These are phyloP conservation scores for Cryptococcus neoformans DNA, from an alignment of 1,284 basidiomycete genomes.

Conservation along the genomic window DNA sequence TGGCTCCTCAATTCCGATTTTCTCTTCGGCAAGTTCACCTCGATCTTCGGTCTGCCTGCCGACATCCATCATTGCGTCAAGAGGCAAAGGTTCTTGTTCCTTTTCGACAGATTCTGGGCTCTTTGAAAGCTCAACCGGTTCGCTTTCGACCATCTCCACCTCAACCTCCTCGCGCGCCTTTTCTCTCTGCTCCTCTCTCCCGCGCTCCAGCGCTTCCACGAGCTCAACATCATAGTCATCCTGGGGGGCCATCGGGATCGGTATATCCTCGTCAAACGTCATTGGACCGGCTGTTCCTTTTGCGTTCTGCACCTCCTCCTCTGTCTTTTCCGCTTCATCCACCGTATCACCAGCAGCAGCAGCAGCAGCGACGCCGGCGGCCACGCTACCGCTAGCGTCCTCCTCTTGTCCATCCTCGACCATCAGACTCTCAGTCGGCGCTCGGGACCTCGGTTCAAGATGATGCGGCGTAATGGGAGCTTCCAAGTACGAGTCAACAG, in stretches of 20 bases:
- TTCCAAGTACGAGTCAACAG: constrained; percentile 8
- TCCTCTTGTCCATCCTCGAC: neutral
- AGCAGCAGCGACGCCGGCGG: no score
- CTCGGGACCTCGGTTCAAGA: neutral
- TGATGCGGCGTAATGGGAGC: constrained; percentile 13
- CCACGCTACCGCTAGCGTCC: neutral
- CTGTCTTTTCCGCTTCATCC: no score
- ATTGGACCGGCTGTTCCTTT: no score
- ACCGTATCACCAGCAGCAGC: no score
- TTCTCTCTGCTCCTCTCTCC: neutral
- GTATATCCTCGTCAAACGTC: neutral
- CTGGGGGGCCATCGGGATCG: neutral
- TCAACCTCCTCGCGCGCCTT: no score
- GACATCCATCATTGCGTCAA: no score
- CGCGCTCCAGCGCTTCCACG: neutral
- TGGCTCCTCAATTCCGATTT: no score
- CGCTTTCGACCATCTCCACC: neutral
- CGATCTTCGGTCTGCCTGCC: no score
- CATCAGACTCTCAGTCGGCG: neutral
- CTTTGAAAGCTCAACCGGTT: neutral
- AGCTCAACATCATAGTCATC: neutral
- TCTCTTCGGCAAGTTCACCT: no score
- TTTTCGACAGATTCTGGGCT: neutral
- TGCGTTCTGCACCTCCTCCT: no score
- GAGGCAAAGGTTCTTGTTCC: no score